Conservation (phyloP, 805 yeast species). For the Saccharomycodes ludwigii region DNA sequence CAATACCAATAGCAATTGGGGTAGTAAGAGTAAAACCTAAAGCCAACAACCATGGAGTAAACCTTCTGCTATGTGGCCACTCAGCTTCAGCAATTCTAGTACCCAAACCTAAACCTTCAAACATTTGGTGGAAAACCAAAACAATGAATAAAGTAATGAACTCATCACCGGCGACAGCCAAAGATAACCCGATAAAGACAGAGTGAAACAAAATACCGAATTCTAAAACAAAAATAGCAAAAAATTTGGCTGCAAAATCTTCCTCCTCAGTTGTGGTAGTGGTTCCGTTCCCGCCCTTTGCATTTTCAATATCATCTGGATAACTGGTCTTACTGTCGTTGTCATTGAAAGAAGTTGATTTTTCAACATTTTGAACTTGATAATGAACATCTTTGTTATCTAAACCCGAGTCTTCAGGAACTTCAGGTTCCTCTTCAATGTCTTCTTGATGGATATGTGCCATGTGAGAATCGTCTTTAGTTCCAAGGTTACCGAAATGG, state of each 20-base stretch:
- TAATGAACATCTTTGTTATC: not conserved
- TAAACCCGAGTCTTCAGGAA: not conserved
- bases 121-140: slow-evolving; percentile 63
- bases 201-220: slow-evolving; percentile 79
- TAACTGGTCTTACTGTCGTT: not conserved
- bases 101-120: slow-evolving; percentile 81
- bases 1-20: slow-evolving; percentile 68
- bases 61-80: slow-evolving; percentile 34
- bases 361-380: not conserved
- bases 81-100: slow-evolving; percentile 52
- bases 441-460: slow-evolving; percentile 2
- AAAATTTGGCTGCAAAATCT: slow-evolving; percentile 41
- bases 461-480: slow-evolving; percentile 2
- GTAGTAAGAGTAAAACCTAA: slow-evolving; percentile 43
- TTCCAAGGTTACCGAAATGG: slow-evolving; percentile 18
- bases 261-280: slow-evolving; percentile 21
- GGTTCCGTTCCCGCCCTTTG: not conserved
- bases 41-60: slow-evolving; percentile 50
- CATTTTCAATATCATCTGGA: not conserved
- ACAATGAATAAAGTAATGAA: slow-evolving; percentile 61
- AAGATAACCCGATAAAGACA: slow-evolving; percentile 64
- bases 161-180: slow-evolving; percentile 70
- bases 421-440: not conserved
- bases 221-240: slow-evolving; percentile 49
- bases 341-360: not conserved